These are phyloP conservation scores for Tetragonia tetragonoides DNA, from an alignment of 148 eudicot species.

Conservation along the genomic window DNA sequence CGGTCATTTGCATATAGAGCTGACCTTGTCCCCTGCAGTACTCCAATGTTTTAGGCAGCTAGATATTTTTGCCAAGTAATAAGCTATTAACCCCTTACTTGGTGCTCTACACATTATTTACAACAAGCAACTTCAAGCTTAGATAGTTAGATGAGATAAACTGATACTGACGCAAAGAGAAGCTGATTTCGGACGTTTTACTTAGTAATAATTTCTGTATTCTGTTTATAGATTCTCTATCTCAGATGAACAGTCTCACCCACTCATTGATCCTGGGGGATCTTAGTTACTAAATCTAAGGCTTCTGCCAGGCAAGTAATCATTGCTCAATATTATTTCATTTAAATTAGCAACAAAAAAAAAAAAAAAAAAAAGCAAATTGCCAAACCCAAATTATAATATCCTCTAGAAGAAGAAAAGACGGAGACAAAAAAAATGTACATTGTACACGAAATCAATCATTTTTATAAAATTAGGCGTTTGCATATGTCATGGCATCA, in stretches of 20 bases:
- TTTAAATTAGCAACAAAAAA: not conserved
- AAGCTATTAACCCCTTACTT: not conserved
- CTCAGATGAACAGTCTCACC: not conserved
- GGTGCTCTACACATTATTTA: not conserved
- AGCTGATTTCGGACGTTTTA: not conserved
- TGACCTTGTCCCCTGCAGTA: slow-evolving; percentile 90
- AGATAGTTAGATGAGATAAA: not conserved
- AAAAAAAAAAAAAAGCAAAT: not conserved
- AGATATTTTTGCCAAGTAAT: not conserved
- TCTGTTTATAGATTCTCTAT: not conserved
- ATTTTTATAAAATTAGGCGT: not conserved
- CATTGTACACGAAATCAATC: not conserved
- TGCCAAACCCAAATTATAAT: not conserved
- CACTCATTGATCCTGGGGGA: not conserved
- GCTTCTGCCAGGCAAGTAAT: not conserved
- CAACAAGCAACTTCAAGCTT: not conserved
- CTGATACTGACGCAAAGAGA: not conserved
- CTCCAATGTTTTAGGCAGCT: slow-evolving; percentile 14
- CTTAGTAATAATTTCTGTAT: not conserved
- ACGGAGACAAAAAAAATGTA: not conserved
- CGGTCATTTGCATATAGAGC: slow-evolving; percentile 90
- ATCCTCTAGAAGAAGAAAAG: not conserved
- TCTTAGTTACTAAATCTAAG: not conserved
- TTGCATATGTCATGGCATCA: not conserved
- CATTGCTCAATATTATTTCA: not conserved